A percentile compares a stretch with the other conserved stretches of the same genome.
phyloP scores from a whole-genome alignment of 2,329 filamentous ascomycete species.

The Colletotrichum sp. region DNA sequence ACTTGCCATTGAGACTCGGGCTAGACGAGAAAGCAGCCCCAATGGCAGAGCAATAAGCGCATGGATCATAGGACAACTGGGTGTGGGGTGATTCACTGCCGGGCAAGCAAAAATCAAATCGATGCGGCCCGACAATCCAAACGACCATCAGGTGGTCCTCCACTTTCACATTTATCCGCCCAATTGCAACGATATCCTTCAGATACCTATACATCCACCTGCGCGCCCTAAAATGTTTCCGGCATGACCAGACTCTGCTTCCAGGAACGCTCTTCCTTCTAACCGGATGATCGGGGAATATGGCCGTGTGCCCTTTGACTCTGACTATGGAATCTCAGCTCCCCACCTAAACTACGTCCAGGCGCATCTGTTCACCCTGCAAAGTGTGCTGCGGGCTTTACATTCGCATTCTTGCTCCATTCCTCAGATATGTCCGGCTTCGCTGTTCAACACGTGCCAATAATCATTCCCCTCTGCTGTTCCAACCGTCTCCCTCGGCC shows the following conservation, averaged over 20 bases:
- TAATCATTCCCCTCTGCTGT: background rate
- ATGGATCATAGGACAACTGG: background rate
- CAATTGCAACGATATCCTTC: constrained; percentile 24
- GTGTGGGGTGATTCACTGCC: background rate
- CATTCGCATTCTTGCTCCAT: background rate
- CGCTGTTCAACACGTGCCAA: background rate
- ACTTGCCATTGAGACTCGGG: background rate
- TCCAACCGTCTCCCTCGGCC: background rate
- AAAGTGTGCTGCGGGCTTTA: background rate
- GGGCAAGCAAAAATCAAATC: constrained; percentile 17
- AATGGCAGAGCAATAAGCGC: background rate
- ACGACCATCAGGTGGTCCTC: constrained; percentile 27
- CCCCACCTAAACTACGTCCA: background rate
- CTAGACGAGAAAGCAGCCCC: background rate
- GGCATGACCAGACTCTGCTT: background rate
- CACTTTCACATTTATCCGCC: constrained; percentile 24
- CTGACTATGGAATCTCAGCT: background rate
- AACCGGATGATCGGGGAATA: background rate
- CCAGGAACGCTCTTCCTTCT: background rate
- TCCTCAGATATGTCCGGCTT: background rate
- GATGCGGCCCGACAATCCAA: constrained; percentile 40
- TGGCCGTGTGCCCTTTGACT: background rate
- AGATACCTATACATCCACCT: background rate
- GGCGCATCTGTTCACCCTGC: background rate
- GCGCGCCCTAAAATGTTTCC: background rate